phyloP scores from a whole-genome alignment of 116 monocot genomes.

The Cymodocea nodosa region DNA sequence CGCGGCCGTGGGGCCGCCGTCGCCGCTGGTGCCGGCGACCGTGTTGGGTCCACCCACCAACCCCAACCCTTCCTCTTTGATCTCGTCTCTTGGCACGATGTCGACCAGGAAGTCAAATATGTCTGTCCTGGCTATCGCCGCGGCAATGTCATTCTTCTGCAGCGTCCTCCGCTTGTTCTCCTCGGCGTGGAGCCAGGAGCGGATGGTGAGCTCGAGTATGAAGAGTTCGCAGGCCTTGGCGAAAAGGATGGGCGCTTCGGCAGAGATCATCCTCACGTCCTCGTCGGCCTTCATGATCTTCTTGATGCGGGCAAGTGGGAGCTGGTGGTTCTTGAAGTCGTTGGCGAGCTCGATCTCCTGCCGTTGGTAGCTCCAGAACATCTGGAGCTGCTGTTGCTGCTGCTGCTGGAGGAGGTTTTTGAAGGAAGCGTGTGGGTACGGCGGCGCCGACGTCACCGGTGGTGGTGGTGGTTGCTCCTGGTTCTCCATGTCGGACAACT shows the following conservation, averaged over 20 bases:
- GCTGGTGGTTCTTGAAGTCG: constrained; percentile 73
- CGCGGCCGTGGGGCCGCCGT: background rate
- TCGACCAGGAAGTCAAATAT: constrained; percentile 30
- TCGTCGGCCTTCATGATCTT: constrained; percentile 81
- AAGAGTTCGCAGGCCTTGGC: constrained; percentile 70
- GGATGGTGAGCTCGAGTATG: constrained; percentile 61
- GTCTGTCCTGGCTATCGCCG: constrained; percentile 19
- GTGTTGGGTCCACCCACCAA: background rate
- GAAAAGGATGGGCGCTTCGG: constrained; percentile 62
- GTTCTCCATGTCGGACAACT: constrained; percentile 7
- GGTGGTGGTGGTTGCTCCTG: constrained; percentile 3
- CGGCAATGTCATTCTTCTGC: constrained; percentile 43
- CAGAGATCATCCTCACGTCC: constrained; percentile 64
- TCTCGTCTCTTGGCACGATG: constrained; percentile 21
- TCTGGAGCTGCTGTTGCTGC: constrained; percentile 27
- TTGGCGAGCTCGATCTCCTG: constrained; percentile 53
- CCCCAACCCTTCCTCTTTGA: constrained; percentile 15
- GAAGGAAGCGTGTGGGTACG: constrained; percentile 4
- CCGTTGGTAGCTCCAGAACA: constrained; percentile 28
- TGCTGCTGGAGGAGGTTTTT: constrained; percentile 22
- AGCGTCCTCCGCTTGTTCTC: constrained; percentile 44
- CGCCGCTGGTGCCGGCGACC: background rate
- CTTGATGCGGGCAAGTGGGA: constrained; percentile 68
- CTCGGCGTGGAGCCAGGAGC: constrained; percentile 44
- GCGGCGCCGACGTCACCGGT: background rate